Base-by-base conservation (phyloP, 2,329 filamentous ascomycete genomes). In the Elsinoe batatas region DNA sequence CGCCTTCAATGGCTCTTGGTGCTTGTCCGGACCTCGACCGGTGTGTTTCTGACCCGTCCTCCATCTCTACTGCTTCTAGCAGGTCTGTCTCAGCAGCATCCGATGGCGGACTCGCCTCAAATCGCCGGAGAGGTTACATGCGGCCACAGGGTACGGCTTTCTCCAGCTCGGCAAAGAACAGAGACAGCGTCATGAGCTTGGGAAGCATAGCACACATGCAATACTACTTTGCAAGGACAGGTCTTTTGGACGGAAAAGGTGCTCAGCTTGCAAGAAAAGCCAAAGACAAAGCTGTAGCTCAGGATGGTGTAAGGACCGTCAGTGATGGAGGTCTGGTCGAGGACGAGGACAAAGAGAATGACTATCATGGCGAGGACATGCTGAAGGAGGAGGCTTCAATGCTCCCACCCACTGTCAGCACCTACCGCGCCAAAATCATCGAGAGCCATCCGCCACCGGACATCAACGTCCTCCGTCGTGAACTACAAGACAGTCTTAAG, bases 141-240 rank as follows among this genome's bases (percentile, higher is more conserved):
- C 81, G 91, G 50, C 90, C 91, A 0, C 86, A 90, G 68, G 88
- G 84, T 54, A 94, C 88, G 53, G 81, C 90, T 65, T 98, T 97
- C 69, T 88, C 93, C 22, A 86, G 87, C 58, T 96, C 91, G 56
- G 93, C 93, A 46, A 84, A 83, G 67, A 89, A 89, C 51, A 80
- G 93, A 60, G 91, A 98, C 69, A 96, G 91, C 67, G 93, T 98
- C 61, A 85, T 97, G 81, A 95, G 89, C 66, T 74, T 98, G 59
- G 93, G 93, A 55, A 96, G 91, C 71, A 98, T 98, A 64, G 89
- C 91, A 56, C 93, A 98, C 73, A 76, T 98, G 66, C 93, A 98
- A 71, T 95, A 97, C 73, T 98, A 97, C 72, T 98, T 98, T 74
- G 91, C 93, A 35, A 80, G 93, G 58, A 98, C 93, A 0, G 93